Evolutionary conservation across 2,329 filamentous ascomycete species (phyloP), one percentile per base, ranked within the genome.

Genomic region (Exophiala alcalophila): DNA sequence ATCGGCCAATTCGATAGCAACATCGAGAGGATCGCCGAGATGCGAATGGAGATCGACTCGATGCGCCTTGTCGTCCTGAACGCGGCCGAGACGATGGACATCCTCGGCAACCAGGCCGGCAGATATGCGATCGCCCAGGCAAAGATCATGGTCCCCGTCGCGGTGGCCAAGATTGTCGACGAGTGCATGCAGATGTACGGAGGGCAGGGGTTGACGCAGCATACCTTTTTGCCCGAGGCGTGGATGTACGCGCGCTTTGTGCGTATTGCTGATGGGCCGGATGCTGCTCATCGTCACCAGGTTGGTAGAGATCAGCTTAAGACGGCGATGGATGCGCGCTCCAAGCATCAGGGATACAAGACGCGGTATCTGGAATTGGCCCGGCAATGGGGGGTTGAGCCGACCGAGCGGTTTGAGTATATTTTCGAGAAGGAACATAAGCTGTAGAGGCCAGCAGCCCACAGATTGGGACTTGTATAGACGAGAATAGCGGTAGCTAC

Each of bases 11-110:
- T 94, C 66, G 87, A 87, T 59, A 83, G 92, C 30, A 87, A 92
- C 66, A 77, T 92, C 27, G 85, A 92, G 63, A 89, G 88, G 75
- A 84, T 94, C 20, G 88, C 88, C 28, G 84, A 81, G 59, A 87
- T 85, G 3, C 79, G 88, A 21, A 77, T 94, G 55, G 86, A 94
- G 61, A 92, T 94, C 60, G 86, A 94, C 63, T 80, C 87, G 1
- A 83, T 86, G 1, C 83, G 89, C 16, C 77, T 94, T 11, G 69
- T 89, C 20, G 88, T 94, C 5, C 78, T 92, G 55, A 92, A 94
- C 67, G 89, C 88, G 0, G 88, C 88, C 45, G 82, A 90, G 64
- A 86, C 84, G 67, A 94, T 94, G 72, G 88, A 95, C 67, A 76
- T 84, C 44, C 73, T 80, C n/a, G 84, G 87, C 47, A 83, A 87